A percentile compares a stretch with the other conserved stretches of the same genome.
Conservation (phyloP, 2,329 filamentous ascomycete species). For the Botryotinia calthae region DNA sequence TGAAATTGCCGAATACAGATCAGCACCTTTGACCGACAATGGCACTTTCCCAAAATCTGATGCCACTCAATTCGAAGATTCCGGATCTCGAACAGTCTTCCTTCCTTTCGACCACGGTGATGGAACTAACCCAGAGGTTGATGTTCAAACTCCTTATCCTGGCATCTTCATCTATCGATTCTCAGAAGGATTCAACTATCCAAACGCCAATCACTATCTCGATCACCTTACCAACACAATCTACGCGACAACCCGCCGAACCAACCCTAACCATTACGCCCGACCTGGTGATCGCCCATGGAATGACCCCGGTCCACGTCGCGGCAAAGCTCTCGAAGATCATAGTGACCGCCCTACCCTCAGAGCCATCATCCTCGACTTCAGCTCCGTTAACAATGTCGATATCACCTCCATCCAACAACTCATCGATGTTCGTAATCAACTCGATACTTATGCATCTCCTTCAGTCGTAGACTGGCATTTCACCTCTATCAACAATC, state of each 20-base stretch:
- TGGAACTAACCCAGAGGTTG: slow-evolving; percentile 81
- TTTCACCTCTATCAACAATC: slow-evolving; percentile 87
- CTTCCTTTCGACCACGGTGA: slow-evolving; percentile 84
- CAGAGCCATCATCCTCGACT: slow-evolving; percentile 90
- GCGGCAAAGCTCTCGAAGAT: slow-evolving; percentile 47
- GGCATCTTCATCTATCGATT: slow-evolving; percentile 96
- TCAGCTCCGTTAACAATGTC: slow-evolving; percentile 89
- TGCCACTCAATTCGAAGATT: slow-evolving; percentile 39
- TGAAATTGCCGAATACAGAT: slow-evolving; percentile 44
- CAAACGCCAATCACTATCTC: slow-evolving; percentile 85
- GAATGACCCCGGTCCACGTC: slow-evolving; percentile 83
- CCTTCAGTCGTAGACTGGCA: slow-evolving; percentile 92
- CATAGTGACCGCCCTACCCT: slow-evolving; percentile 62
- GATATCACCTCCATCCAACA: slow-evolving; percentile 91
- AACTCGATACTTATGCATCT: slow-evolving; percentile 79
- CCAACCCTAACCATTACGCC: slow-evolving; percentile 64
- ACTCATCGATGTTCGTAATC: slow-evolving; percentile 90
- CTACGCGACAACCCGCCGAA: slow-evolving; percentile 70
- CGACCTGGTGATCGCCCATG: slow-evolving; percentile 79
- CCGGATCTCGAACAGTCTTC: slow-evolving; percentile 72
- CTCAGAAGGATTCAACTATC: slow-evolving; percentile 92
- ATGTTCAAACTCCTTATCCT: slow-evolving; percentile 78
- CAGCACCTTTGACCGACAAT: slow-evolving; percentile 65
- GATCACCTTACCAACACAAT: slow-evolving; percentile 72
- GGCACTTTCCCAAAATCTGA: slow-evolving; percentile 38